Conservation (phyloP, 1,284 basidiomycete genomes). For the Irpex rosettiformis region DNA sequence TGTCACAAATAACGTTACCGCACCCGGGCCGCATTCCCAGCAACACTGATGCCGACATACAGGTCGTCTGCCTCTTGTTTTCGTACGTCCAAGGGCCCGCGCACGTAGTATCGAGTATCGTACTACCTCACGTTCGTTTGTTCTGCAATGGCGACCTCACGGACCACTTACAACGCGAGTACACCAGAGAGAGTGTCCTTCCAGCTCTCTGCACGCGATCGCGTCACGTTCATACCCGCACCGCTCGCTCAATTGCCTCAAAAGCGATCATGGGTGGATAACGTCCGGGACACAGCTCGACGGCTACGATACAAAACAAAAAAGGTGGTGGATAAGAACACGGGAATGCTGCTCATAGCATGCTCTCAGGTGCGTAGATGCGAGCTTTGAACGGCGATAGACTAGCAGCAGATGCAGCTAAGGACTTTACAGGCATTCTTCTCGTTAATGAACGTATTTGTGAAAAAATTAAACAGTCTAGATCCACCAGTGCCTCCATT, state of each 20-base stretch:
- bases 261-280: neutral
- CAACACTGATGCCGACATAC: neutral
- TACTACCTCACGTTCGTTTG: neutral
- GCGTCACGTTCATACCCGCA: slow-evolving; percentile 15
- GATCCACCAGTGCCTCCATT: slow-evolving; percentile 56
- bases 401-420: too few relatives aligned
- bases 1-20: too few relatives aligned
- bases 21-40: neutral
- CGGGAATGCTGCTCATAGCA: slow-evolving; percentile 60
- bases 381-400: neutral
- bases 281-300: neutral
- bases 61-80: neutral
- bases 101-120: neutral
- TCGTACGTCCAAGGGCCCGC: neutral
- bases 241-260: neutral
- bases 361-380: slow-evolving; percentile 27
- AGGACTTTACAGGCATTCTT: slow-evolving; percentile 60
- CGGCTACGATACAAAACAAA: neutral
- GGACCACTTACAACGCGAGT: slow-evolving; percentile 15
- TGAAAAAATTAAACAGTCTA: slow-evolving; percentile 57
- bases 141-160: slow-evolving; percentile 10
- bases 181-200: slow-evolving; percentile 19
- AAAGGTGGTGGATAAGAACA: slow-evolving; percentile 37
- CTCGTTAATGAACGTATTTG: slow-evolving; percentile 55
- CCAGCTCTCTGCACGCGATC: slow-evolving; percentile 11